Conservation (phyloP, 257 asterid genomes). For the Solanum tacnaense region DNA sequence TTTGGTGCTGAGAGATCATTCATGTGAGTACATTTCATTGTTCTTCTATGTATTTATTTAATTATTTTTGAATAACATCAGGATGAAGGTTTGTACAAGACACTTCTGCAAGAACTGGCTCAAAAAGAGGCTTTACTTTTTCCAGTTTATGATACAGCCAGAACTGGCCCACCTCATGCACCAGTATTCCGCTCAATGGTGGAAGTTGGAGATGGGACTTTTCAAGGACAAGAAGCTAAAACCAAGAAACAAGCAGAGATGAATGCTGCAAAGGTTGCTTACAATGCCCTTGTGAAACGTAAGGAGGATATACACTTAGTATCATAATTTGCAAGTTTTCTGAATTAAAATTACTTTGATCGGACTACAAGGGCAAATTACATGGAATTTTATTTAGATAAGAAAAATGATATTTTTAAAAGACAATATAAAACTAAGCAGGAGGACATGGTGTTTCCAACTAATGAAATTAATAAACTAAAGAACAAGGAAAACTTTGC, state of each 20-base stretch:
- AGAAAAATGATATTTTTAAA: not conserved
- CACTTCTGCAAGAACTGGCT: conserved; percentile 53
- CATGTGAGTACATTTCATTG: not conserved
- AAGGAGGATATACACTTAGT: conserved; percentile 15
- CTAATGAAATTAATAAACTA: not conserved
- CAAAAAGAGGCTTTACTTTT: conserved; percentile 38
- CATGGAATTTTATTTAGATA: not conserved
- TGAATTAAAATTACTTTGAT: not conserved
- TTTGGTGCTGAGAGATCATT: not conserved
- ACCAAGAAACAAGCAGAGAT: conserved; percentile 76
- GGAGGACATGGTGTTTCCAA: not conserved
- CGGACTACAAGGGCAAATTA: not conserved
- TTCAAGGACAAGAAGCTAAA: conserved; percentile 48
- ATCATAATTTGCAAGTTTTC: not conserved
- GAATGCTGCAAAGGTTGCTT: conserved; percentile 71
- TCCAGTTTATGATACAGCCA: conserved; percentile 42
- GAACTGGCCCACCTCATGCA: conserved; percentile 36
- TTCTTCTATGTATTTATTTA: not conserved
- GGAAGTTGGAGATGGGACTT: conserved; percentile 35
- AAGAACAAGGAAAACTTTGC: not conserved
- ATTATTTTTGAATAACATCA: conserved; percentile 6
- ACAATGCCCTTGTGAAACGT: conserved; percentile 31
- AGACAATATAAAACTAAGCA: not conserved
- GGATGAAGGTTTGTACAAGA: conserved; percentile 62
- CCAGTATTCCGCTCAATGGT: conserved; percentile 44